phyloP scores from a whole-genome alignment of 768 basidiomycete genomes.

The Tricholoma furcatifolium region DNA sequence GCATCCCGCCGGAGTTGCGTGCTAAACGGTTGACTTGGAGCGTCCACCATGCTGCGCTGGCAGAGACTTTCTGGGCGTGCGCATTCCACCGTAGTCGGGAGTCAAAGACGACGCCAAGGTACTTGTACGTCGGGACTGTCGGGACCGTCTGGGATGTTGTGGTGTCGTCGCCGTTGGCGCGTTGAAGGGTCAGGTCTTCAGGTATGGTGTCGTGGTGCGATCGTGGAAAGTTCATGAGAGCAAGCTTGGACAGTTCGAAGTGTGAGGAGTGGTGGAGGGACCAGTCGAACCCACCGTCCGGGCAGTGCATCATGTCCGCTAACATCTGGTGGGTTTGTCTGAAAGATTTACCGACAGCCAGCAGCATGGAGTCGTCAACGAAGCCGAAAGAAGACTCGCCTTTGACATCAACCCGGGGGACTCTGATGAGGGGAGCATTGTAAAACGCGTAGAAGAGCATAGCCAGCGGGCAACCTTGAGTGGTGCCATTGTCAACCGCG shows the following conservation, averaged over 20 bases:
- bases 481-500: constrained; percentile 20
- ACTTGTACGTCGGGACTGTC: neutral
- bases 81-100: constrained; percentile 10
- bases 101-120: too few relatives aligned
- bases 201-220: constrained; percentile 4
- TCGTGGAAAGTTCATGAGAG: constrained; percentile 23
- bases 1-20: too few relatives aligned
- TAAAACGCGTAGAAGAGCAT: too few relatives aligned
- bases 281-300: too few relatives aligned
- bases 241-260: constrained; percentile 29
- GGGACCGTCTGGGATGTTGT: neutral
- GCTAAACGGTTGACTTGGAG: too few relatives aligned
- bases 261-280: too few relatives aligned
- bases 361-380: constrained; percentile 30
- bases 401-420: neutral
- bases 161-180: neutral
- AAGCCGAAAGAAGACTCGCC: too few relatives aligned
- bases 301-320: too few relatives aligned
- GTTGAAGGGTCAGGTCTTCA: neutral
- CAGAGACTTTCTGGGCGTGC: too few relatives aligned
- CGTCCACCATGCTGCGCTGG: too few relatives aligned
- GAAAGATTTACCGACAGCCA: constrained; percentile 26
- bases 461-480: constrained; percentile 1
- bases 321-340: too few relatives aligned
- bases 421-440: too few relatives aligned